Evolutionary conservation across 495 filamentous ascomycete species (phyloP), one percentile per base, ranked within the genome.

Genomic region (Tuber umbilicatum): DNA sequence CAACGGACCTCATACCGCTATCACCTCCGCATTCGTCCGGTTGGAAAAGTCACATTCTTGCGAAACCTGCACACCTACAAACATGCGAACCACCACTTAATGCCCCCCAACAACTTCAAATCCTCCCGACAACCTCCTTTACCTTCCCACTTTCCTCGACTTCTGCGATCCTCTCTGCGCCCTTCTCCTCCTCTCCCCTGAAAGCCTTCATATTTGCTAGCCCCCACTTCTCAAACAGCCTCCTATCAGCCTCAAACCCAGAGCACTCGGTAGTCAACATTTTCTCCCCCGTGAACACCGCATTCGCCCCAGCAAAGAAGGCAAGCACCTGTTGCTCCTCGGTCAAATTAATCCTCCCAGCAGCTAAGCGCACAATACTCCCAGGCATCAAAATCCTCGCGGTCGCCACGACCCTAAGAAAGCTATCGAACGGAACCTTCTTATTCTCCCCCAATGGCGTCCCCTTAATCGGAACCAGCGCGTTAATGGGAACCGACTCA

Each of bases 191-290:
- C 68, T 81, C 80, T 41, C 81, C 79, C 70, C 84, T 82, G 72
- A 86, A 85, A 69, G 83, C 89, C 83, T 87, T 85, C 90, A 92
- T 91, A 47, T 91, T 90, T 77, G 86, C 85, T 79, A 93, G 84
- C 14, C 93, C 93, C 90, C 91, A 94, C 69, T 86, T 85, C 14
- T 90, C 89, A 84, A 96, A 93, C 89, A 94, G 91, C 12, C 74
- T 88, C 71, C 87, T 89, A 78, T 96, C 93, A 84, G 94, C 91
- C 76, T 93, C 92, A 91, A 92, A 96, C 6, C 92, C 93, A 76
- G 90, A 93, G 81, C 92, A 94, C 73, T 91, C 91, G 0, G 93
- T 94, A 27, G 93, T 96, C 85, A 94, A 80, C 93, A 96, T 94
- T 87, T 93, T 94, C 85, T 96, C 93, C 31, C 93, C 93, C 1